Evolutionary conservation across 1,284 basidiomycete genomes (phyloP).

Genomic region (Cryptococcus floricola): DNA sequence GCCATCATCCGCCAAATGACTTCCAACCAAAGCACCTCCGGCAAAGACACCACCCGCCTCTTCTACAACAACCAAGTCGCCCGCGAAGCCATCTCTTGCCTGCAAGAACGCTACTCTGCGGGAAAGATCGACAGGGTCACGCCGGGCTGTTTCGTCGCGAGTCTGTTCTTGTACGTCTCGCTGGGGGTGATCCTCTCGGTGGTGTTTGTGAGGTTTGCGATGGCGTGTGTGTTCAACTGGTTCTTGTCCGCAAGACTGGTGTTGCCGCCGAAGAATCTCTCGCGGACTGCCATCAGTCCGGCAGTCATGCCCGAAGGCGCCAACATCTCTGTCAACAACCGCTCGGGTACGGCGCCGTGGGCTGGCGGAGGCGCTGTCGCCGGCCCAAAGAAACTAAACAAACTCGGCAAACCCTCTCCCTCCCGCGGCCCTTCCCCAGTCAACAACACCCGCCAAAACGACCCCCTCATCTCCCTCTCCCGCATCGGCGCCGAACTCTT

Average conservation of each 20-base stretch:
- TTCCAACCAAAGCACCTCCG: slow-evolving; percentile 55
- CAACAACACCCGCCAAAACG: slow-evolving; percentile 51
- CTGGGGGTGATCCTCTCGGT: slow-evolving; percentile 87
- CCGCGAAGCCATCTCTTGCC: slow-evolving; percentile 67
- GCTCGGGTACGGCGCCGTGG: slow-evolving; percentile 90
- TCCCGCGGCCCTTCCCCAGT: slow-evolving; percentile 20
- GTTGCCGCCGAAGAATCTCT: slow-evolving; percentile 58
- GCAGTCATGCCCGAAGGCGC: slow-evolving; percentile 93
- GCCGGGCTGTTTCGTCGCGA: slow-evolving; percentile 89
- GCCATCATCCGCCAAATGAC: slow-evolving; percentile 73
- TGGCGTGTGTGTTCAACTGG: slow-evolving; percentile 98
- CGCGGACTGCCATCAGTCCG: slow-evolving; percentile 76
- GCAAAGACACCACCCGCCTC: slow-evolving; percentile 83
- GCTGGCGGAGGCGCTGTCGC: slow-evolving; percentile 53
- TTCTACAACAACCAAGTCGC: slow-evolving; percentile 71
- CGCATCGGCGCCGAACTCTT: slow-evolving; percentile 92
- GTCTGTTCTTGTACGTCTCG: slow-evolving; percentile 85
- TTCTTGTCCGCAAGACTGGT: slow-evolving; percentile 78
- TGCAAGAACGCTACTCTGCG: slow-evolving; percentile 78
- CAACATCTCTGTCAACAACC: slow-evolving; percentile 81
- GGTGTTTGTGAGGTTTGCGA: slow-evolving; percentile 85
- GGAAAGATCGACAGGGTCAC: slow-evolving; percentile 96
- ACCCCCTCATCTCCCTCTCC: slow-evolving; percentile 55
- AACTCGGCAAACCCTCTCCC: slow-evolving; percentile 32
- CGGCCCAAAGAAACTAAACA: slow-evolving; percentile 48